These are phyloP conservation scores for Dactylella cylindrospora DNA, from an alignment of 2,329 filamentous ascomycete species.

Conservation along the genomic window DNA sequence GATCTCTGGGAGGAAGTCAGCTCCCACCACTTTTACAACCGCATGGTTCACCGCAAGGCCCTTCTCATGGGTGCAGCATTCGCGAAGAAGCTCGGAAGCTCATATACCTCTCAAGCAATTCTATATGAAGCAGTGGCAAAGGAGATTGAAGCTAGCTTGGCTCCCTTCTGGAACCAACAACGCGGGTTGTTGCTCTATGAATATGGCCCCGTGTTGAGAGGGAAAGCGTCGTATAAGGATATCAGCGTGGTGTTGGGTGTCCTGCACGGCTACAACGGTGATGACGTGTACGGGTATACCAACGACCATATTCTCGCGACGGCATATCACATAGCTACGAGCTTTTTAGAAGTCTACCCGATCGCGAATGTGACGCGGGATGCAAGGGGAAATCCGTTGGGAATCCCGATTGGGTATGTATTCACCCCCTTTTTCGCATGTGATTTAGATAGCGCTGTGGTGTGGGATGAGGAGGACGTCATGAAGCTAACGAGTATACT, in stretches of 20 bases:
- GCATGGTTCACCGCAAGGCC: constrained; percentile 68
- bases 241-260: constrained; percentile 38
- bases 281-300: constrained; percentile 26
- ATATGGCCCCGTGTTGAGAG: constrained; percentile 34
- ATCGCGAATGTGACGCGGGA: constrained; percentile 26
- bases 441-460: neutral
- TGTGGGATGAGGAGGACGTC: neutral
- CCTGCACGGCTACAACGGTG: constrained; percentile 30
- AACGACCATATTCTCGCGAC: constrained; percentile 34
- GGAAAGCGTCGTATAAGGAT: constrained; percentile 39
- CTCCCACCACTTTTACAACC: constrained; percentile 78
- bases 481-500: constrained; percentile 40
- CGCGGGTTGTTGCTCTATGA: constrained; percentile 24
- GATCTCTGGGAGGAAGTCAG: constrained; percentile 83
- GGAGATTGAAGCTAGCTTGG: constrained; percentile 68
- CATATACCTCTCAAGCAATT: constrained; percentile 20
- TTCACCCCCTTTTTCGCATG: neutral
- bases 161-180: constrained; percentile 67
- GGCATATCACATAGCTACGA: constrained; percentile 37
- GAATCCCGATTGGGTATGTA: constrained; percentile 39
- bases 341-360: constrained; percentile 36
- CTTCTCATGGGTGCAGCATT: constrained; percentile 63
- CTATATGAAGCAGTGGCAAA: constrained; percentile 8
- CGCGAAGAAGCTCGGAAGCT: constrained; percentile 64
- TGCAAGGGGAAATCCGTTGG: constrained; percentile 32